Percentiles rank a stretch among this genome's conserved stretches.
Evolutionary conservation across 495 filamentous ascomycete species (phyloP).

Genomic region (Penicillium angulare): DNA sequence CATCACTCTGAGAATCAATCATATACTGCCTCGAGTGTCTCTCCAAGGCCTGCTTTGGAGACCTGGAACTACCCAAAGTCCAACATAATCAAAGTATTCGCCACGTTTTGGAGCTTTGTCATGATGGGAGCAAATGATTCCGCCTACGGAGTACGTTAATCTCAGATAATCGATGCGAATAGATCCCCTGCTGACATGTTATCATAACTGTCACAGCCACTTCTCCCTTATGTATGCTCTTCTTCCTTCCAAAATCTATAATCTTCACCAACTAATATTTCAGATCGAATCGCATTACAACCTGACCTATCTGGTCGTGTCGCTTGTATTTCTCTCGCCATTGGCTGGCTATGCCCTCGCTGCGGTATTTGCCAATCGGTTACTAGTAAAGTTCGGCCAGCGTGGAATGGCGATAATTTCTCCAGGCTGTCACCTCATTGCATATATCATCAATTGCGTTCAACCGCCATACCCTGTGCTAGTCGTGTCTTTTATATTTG

Average conservation of each 20-base stretch:
- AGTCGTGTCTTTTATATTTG: not conserved
- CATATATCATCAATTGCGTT: not conserved
- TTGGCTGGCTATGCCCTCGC: slow-evolving; percentile 52
- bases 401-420: not conserved
- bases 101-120: slow-evolving; percentile 67
- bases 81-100: slow-evolving; percentile 41
- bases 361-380: slow-evolving; percentile 24
- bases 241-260: too few species aligned
- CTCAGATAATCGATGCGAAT: too few species aligned
- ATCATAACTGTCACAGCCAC: too few species aligned
- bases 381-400: not conserved
- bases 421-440: not conserved
- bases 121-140: slow-evolving; percentile 79
- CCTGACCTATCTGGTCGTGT: slow-evolving; percentile 52
- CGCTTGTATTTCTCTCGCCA: slow-evolving; percentile 59
- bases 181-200: too few species aligned
- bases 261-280: too few species aligned
- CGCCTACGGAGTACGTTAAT: slow-evolving; percentile 67
- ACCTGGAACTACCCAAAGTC: slow-evolving; percentile 1
- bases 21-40: too few species aligned
- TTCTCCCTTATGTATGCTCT: too few species aligned
- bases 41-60: too few species aligned
- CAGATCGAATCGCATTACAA: slow-evolving; percentile 57
- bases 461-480: not conserved
- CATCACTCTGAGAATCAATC: too few species aligned